Evolutionary conservation across 164 flowering plant genomes (phyloP), one percentile per base, ranked within the genome.

Genomic region (Aristolochia contorta): DNA sequence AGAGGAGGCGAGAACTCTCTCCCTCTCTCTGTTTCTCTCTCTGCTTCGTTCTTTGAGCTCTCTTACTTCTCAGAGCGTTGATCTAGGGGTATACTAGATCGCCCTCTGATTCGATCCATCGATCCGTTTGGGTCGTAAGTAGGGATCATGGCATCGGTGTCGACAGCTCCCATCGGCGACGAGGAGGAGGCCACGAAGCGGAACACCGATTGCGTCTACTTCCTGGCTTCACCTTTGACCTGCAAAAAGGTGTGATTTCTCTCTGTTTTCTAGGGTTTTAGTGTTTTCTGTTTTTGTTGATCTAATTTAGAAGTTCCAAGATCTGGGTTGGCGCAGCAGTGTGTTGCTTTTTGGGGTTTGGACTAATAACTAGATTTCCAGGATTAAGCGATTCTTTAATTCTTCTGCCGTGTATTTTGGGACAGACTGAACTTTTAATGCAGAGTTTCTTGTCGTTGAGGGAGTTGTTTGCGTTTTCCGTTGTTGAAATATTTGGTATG

Each of bases 201-300:
- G 63, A 87, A 82, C 71, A 90, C 95, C 6, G 97, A 87, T 72
- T 87, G 97, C 70, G 91, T 90, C 54, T 90, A 90, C 73, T 90
- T 90, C 62, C 87, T 90, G 2, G 97, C 97, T 22, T 90, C 97
- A 13, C 97, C 97, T 60, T 72, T 90, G 62, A 89, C 96, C 43
- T 89, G 97, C 76, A 85, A 80, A 67, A 89, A 89, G 89, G 96
- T 89, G 27, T 57, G 13, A 1, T 15, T 62, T 37, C 19, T 48
- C 19, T 65, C 12, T 37, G 70, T 32, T 32, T 64, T 61, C 22
- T 32, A 21, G 52, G 51, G 61, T 55, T 47, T 47, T 58, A 16
- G 4, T 14, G 49, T n/a, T 54, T 62, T 22, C 0, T 54, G 30
- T 54, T 16, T 14, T 61, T 22, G 23, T 24, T 49, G 23, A 9